Evolutionary conservation across 306 rosid genomes (phyloP).

Genomic region (Cyclanthera cordifolia): DNA sequence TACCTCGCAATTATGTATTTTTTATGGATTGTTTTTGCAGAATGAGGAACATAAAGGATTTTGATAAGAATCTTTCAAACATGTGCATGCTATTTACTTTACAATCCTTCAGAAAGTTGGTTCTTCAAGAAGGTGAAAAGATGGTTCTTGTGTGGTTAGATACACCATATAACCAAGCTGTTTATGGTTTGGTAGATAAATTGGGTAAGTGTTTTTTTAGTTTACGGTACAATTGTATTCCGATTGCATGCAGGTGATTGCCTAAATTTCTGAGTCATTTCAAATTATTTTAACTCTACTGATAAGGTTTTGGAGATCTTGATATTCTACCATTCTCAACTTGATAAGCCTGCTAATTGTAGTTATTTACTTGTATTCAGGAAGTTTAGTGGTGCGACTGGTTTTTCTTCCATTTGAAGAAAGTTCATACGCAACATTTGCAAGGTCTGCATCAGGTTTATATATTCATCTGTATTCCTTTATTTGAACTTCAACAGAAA

Average conservation of each 20-base stretch:
- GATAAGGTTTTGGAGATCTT: neutral
- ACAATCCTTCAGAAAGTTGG: constrained; percentile 72
- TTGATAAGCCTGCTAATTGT: constrained; percentile 10
- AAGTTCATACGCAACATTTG: constrained; percentile 81
- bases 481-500: neutral
- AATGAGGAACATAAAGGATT: constrained; percentile 34
- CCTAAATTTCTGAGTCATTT: neutral
- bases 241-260: neutral
- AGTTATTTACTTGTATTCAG: constrained; percentile 34
- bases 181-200: constrained; percentile 83
- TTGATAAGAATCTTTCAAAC: constrained; percentile 66
- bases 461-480: constrained; percentile 32
- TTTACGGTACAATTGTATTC: constrained; percentile 16
- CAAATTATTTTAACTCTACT: neutral
- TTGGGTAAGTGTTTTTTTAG: constrained; percentile 40
- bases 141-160: constrained; percentile 89
- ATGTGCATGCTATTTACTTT: constrained; percentile 75
- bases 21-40: constrained; percentile 30
- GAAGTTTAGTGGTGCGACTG: constrained; percentile 90
- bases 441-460: constrained; percentile 94
- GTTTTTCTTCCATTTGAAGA: constrained; percentile 95
- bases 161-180: constrained; percentile 90
- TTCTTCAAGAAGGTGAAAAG: constrained; percentile 98
- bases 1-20: neutral
- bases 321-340: neutral